phyloP scores from a whole-genome alignment of 78 protist species.

The Salpingoeca rosetta region DNA sequence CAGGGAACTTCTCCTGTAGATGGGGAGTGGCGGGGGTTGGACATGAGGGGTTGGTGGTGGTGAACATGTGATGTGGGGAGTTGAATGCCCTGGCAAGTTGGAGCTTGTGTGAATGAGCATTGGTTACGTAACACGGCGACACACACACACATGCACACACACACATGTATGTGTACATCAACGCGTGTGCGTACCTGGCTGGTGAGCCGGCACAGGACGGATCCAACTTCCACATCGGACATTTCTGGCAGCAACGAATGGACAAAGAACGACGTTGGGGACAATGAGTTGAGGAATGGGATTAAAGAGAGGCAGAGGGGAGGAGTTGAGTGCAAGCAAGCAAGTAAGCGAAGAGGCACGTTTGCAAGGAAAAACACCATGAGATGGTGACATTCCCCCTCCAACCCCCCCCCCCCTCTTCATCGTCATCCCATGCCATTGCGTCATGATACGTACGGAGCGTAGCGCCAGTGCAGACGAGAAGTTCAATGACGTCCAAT shows the following conservation, averaged over 20 bases:
- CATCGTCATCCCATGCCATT: neutral
- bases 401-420: neutral
- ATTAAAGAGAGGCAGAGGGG: too few relatives aligned
- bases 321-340: neutral
- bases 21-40: neutral
- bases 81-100: neutral
- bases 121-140: neutral
- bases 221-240: neutral
- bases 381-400: neutral
- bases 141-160: neutral
- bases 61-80: neutral
- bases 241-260: neutral
- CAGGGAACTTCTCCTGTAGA: too few relatives aligned
- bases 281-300: too few relatives aligned
- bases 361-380: neutral
- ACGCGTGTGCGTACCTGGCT: too few relatives aligned
- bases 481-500: neutral
- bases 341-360: neutral
- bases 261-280: too few relatives aligned
- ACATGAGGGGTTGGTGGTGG: neutral
- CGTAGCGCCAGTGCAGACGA: neutral
- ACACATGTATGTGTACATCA: neutral
- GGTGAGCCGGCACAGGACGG: neutral
- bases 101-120: neutral
- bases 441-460: neutral